Percentiles rank a stretch among this genome's conserved stretches.
Conservation (phyloP, 1,139 yeast genomes). For the Candida labiduridarum region DNA sequence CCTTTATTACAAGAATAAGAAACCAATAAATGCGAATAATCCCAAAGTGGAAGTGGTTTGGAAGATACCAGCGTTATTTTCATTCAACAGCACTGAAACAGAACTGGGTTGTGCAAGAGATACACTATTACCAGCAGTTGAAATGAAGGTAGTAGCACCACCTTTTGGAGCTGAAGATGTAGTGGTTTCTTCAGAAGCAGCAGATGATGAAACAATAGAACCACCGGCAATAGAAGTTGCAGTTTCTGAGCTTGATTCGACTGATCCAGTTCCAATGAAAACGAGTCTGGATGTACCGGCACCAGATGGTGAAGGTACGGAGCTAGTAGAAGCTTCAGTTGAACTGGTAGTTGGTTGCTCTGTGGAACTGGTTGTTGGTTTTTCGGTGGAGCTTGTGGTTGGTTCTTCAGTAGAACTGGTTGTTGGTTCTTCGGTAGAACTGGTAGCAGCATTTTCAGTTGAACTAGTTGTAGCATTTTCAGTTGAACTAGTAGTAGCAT, state of each 20-base stretch:
- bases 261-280: background rate
- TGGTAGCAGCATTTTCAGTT: background rate
- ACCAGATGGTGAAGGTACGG: background rate
- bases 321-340: background rate
- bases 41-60: slow-evolving; percentile 7
- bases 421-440: background rate
- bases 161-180: background rate
- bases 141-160: slow-evolving; percentile 1
- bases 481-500: background rate
- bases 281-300: slow-evolving; percentile 1
- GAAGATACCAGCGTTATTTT: slow-evolving; percentile 5
- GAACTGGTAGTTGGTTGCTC: background rate
- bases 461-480: background rate
- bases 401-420: slow-evolving; percentile 3
- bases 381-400: slow-evolving; percentile 1
- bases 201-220: background rate
- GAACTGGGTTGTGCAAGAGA: background rate
- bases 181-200: background rate
- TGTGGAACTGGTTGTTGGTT: background rate
- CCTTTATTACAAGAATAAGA: slow-evolving; percentile 5
- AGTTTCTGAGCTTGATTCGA: too few relatives aligned
- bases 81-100: background rate
- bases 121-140: background rate
- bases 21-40: slow-evolving; percentile 8
- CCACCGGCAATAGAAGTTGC: background rate